phyloP scores from a whole-genome alignment of 202 grass and related monocot genomes.

The Dendrocalamus latiflorus region DNA sequence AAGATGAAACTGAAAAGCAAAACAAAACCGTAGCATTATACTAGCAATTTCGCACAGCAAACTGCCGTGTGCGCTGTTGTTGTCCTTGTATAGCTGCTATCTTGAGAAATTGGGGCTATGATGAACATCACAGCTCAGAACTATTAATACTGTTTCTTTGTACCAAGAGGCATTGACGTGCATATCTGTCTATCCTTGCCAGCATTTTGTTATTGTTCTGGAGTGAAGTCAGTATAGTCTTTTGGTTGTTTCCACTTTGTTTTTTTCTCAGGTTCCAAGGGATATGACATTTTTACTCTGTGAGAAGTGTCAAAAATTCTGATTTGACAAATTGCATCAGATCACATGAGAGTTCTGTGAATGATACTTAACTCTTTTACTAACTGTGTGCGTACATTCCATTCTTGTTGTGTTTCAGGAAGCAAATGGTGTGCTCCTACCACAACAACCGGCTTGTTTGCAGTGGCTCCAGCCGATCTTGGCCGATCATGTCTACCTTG shows the following conservation, averaged over 20 bases:
- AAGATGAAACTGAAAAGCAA: too few relatives aligned
- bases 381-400: not conserved
- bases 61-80: not conserved
- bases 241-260: not conserved
- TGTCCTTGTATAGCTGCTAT: not conserved
- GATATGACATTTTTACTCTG: not conserved
- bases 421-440: conserved; percentile 51
- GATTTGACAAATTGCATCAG: not conserved
- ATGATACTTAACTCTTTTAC: not conserved
- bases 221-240: not conserved
- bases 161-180: not conserved
- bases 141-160: not conserved
- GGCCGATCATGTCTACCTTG: conserved; percentile 15
- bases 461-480: conserved; percentile 17
- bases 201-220: not conserved
- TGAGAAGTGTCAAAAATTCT: not conserved
- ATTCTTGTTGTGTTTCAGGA: conserved; percentile 36
- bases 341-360: not conserved
- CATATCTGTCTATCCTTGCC: not conserved
- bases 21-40: too few relatives aligned
- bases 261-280: not conserved
- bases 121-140: not conserved
- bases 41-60: not conserved
- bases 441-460: too few relatives aligned
- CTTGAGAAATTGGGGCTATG: not conserved